Evolutionary conservation across 2,329 filamentous ascomycete species (phyloP).

Genomic region (Pseudopyricularia cyperi): DNA sequence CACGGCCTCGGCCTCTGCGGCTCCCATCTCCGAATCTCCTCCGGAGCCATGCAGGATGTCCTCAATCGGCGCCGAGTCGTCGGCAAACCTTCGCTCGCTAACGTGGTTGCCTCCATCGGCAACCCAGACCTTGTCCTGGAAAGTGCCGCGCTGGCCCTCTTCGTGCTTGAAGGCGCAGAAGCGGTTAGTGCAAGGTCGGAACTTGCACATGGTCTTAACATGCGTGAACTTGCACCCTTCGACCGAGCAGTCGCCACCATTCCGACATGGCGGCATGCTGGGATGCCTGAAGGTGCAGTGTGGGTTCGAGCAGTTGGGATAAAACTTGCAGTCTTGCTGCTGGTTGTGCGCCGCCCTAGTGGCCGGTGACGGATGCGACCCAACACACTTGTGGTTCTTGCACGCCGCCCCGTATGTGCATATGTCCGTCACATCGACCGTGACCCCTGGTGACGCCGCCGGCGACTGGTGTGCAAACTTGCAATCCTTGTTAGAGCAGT

Average conservation of each 20-base stretch:
- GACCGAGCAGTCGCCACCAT: constrained; percentile 76
- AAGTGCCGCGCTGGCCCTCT: constrained; percentile 76
- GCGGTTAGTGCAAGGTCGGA: constrained; percentile 83
- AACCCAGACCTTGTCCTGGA: constrained; percentile 86
- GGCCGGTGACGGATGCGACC: constrained; percentile 83
- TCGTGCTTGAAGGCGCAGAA: constrained; percentile 80
- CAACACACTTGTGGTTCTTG: constrained; percentile 91
- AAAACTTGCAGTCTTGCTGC: constrained; percentile 83
- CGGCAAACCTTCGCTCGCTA: constrained; percentile 79
- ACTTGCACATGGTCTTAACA: constrained; percentile 72
- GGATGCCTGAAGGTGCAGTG: constrained; percentile 85
- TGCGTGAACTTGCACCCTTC: constrained; percentile 85
- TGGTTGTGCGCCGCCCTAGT: constrained; percentile 65
- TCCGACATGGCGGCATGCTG: constrained; percentile 73
- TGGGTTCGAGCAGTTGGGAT: constrained; percentile 79
- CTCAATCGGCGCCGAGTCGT: constrained; percentile 56
- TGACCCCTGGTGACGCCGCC: constrained; percentile 63
- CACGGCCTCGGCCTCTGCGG: constrained; percentile 16
- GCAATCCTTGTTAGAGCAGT: constrained; percentile 81
- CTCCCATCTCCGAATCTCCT: constrained; percentile 18
- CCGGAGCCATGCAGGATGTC: constrained; percentile 46
- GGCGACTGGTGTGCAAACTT: constrained; percentile 91
- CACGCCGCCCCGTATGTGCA: constrained; percentile 84
- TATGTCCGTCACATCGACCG: constrained; percentile 65
- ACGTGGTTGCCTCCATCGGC: constrained; percentile 54